Evolutionary conservation across 805 yeast genomes (phyloP), one percentile per base, ranked within the genome.

Genomic region (Candida manassasensis): DNA sequence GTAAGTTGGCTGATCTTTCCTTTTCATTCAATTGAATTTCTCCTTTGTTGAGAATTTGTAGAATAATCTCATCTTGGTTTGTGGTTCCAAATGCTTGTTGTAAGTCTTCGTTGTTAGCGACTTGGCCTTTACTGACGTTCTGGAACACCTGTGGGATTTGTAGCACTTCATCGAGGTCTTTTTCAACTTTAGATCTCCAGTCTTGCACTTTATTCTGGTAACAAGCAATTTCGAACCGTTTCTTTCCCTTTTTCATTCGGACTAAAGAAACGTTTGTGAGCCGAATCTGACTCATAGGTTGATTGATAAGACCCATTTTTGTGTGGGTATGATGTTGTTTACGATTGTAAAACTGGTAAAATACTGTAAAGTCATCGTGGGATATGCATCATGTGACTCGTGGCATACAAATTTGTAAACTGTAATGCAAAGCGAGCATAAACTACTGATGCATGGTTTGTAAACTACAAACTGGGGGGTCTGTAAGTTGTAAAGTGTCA

Each of bases 131-230:
- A 11, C 96, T 86, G 0, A 89, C 97, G 52, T 93, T 93, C 22
- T 78, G 56, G 51, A 93, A 93, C 1, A 93, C 95, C 57, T 84
- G 96, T n/a, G 88, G 96, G 35, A 93, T 87, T 57, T 93, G 98
- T 24, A 93, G 67, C 2, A 93, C 98, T 54, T 93, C 98, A 62
- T 93, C 97, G 6, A 93, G 57, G 55, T 93, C 96, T 47, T 86
- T 90, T 53, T 93, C 98, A 5, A 85, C 79, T 39, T 83, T 84
- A 42, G 76, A 73, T 48, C 97, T 71, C 78, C 88, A 93, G 57
- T 93, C 98, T 57, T 90, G 97, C 4, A 93, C 96, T 54, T 93
- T 93, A 52, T 93, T 93, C 53, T 86, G 96, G 57, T 93, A 93
- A 53, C 98, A 93, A 0, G 97, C 97, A 29, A 93, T 75, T 59